Evolutionary conservation across 2,329 filamentous ascomycete genomes (phyloP), one percentile per base, ranked within the genome.

Genomic region (Penicillium crustosum): DNA sequence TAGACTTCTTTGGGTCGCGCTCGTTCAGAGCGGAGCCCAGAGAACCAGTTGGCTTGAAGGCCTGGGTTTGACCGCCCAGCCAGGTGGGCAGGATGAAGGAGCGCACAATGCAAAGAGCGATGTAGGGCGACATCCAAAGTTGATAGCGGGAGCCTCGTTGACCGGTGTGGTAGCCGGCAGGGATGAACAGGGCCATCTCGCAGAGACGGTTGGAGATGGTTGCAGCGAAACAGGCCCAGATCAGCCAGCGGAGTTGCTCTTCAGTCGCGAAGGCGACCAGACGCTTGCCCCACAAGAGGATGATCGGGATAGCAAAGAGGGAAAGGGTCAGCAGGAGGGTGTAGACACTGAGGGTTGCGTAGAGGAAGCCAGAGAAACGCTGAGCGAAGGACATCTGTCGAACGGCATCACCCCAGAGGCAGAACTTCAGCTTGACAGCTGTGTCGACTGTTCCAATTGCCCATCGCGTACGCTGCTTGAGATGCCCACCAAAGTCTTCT

Each of bases 101-200:
- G 3, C 83, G 82, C 51, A 86, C 71, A 53, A 86, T 80, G 64
- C 81, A 83, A 12, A 85, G 75, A 0, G 83, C 82, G 59, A 85
- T 83, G 70, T 85, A 87, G 0, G 84, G 83, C 7, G 83, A 79
- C 83, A 86, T 86, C 83, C 84, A 87, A 29, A 86, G 75, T 69
- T 85, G 81, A 61, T 82, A 82, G 4, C 82, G 77, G 2, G 79
- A 78, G 39, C 82, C 82, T 53, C 83, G 78, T 69, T 85, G 83
- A 4, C 82, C 83, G 12, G 82, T 83, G 67, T 84, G 80, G 66
- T 86, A 86, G 21, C 84, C 83, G 1, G 82, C 79, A 0, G 84
- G 83, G 13, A 85, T 77, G 68, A 81, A 86, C n/a, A 84, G 77
- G n/a, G 81, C 75, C 58, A 83, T 79, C 66, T 86, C 83, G 69